Evolutionary conservation across 2,329 filamentous ascomycete genomes (phyloP).

Genomic region (Thielaviopsis cerberus): DNA sequence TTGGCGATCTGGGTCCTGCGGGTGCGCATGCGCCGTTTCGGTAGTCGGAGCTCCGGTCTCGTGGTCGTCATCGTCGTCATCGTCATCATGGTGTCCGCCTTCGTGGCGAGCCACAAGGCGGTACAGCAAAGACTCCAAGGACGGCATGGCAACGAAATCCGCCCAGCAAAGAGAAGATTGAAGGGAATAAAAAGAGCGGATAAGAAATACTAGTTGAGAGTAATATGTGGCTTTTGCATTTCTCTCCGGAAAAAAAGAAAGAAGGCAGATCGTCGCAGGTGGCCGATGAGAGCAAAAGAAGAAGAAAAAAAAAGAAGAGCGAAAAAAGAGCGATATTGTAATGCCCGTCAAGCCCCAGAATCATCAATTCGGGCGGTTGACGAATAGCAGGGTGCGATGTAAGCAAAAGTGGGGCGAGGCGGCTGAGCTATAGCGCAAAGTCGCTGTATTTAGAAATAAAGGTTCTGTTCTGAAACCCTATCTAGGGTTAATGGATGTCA

Average conservation of each 20-base stretch:
- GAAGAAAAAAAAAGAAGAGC: conserved; percentile 3
- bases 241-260: background rate
- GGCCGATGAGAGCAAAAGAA: background rate
- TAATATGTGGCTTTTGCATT: background rate
- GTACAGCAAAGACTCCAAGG: background rate
- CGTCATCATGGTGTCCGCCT: conserved; percentile 8
- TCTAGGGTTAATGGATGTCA: no score
- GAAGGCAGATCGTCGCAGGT: background rate
- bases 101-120: conserved; percentile 7
- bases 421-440: background rate
- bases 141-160: background rate
- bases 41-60: background rate
- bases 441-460: background rate
- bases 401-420: background rate
- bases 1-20: conserved; percentile 6
- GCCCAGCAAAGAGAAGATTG: background rate
- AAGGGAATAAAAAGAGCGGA: background rate
- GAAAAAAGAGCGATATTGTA: background rate
- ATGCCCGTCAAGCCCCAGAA: background rate
- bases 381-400: background rate
- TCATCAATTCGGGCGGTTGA: background rate
- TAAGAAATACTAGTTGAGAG: background rate
- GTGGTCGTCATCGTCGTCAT: conserved; percentile 1
- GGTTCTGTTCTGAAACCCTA: no score
- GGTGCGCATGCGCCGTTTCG: background rate